These are phyloP conservation scores for Komagataella phaffii DNA, from an alignment of 805 yeast species.

Conservation along the genomic window DNA sequence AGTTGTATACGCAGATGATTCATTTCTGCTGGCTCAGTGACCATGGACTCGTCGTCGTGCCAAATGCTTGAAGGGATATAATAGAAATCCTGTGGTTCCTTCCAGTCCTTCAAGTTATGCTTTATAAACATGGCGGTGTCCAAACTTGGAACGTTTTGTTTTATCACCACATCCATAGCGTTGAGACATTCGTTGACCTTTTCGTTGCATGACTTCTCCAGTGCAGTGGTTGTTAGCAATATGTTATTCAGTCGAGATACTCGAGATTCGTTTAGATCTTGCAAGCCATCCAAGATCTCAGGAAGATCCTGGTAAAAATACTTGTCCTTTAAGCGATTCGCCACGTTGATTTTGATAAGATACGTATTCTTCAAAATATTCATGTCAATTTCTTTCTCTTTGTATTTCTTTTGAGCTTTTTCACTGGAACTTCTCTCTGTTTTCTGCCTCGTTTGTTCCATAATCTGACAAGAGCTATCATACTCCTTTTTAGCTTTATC, in stretches of 20 bases:
- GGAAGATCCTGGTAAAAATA: conserved; percentile 89
- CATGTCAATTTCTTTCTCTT: conserved; percentile 68
- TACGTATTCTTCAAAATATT: conserved; percentile 77
- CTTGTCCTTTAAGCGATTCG: conserved; percentile 87
- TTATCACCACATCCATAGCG: conserved; percentile 39
- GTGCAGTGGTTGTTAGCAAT: conserved; percentile 42
- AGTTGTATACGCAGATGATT: conserved; percentile 40
- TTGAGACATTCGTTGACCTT: conserved; percentile 28
- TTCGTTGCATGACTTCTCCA: conserved; percentile 43
- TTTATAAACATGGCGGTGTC: conserved; percentile 88
- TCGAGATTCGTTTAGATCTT: conserved; percentile 71
- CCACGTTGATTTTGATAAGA: conserved; percentile 65
- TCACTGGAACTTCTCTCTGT: conserved; percentile 43
- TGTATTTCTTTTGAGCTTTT: conserved; percentile 35
- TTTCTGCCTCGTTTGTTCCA: conserved; percentile 73
- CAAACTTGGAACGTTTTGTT: conserved; percentile 56
- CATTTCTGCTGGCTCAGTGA: conserved; percentile 44
- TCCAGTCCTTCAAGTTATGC: conserved; percentile 69
- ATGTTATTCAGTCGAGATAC: conserved; percentile 59
- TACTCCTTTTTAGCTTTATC: conserved; percentile 60
- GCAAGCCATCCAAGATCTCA: conserved; percentile 73
- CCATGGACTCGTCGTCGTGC: conserved; percentile 87
- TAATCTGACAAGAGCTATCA: conserved; percentile 64
- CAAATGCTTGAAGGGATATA: conserved; percentile 86
- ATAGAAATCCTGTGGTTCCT: conserved; percentile 74